Conservation (phyloP, 2,329 filamentous ascomycete species). For the Ophiocordyceps camponoti-floridani region DNA sequence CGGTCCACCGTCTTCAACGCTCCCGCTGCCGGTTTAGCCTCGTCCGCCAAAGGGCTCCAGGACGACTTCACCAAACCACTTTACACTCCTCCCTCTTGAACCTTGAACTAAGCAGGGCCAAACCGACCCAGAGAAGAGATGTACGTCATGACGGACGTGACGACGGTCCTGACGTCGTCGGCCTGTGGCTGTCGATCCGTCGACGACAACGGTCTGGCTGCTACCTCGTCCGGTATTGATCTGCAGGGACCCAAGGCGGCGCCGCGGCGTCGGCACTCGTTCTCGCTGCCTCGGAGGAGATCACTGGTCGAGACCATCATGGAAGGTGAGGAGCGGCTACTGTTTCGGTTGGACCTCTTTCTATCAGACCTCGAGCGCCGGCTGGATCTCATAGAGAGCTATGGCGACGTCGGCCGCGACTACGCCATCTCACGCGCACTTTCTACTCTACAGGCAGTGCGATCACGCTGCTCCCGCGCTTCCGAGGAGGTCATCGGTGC, state of each 20-base stretch:
- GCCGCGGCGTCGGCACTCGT: conserved; percentile 35
- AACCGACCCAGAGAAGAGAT: not conserved
- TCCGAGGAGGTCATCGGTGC: conserved; percentile 82
- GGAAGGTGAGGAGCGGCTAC: conserved; percentile 42
- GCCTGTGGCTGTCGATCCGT: conserved; percentile 15
- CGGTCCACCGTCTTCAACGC: no score
- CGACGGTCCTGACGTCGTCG: conserved; percentile 17
- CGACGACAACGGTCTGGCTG: conserved; percentile 12
- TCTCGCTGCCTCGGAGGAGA: conserved; percentile 36
- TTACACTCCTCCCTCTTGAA: not conserved
- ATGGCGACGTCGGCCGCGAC: conserved; percentile 70
- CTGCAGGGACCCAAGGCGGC: conserved; percentile 10
- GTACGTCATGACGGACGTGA: conserved; percentile 18
- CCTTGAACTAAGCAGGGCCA: not conserved
- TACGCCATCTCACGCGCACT: conserved; percentile 72
- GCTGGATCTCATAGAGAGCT: conserved; percentile 75
- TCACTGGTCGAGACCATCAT: conserved; percentile 42
- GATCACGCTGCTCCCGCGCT: conserved; percentile 73
- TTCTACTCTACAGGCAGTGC: conserved; percentile 68
- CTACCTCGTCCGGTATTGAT: conserved; percentile 21
- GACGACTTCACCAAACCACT: no score
- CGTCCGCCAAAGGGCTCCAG: no score
- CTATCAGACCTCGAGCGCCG: conserved; percentile 73
- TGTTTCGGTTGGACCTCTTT: conserved; percentile 59
- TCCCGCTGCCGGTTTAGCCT: no score